Conservation (phyloP, 1,284 basidiomycete species). For the Ceratobasidium sp. region DNA sequence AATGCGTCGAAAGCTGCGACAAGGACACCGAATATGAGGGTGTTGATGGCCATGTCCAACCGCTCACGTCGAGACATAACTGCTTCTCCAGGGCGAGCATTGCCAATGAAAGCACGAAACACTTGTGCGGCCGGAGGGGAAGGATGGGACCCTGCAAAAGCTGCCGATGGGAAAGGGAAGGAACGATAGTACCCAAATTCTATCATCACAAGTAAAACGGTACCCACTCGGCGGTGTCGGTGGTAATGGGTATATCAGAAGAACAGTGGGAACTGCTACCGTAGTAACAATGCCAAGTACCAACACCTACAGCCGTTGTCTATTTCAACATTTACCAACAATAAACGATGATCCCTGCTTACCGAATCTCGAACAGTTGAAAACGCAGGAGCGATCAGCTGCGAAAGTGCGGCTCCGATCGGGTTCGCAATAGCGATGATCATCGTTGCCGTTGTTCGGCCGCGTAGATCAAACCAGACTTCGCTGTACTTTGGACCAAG, state of each 20-base stretch:
- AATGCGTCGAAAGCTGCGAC: conserved; percentile 72
- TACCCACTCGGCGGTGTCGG: conserved; percentile 80
- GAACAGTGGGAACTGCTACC: conserved; percentile 67
- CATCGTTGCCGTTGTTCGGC: conserved; percentile 85
- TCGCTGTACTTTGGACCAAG: conserved; percentile 79
- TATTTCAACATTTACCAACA: not conserved
- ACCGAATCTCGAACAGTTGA: conserved; percentile 72
- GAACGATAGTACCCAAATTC: conserved; percentile 4
- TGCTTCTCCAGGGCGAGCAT: conserved; percentile 61
- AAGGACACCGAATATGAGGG: conserved; percentile 72
- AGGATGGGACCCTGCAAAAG: conserved; percentile 73
- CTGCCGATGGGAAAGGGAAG: conserved; percentile 57
- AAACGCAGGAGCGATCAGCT: conserved; percentile 76
- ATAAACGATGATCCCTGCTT: conserved; percentile 52
- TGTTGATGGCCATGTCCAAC: conserved; percentile 74
- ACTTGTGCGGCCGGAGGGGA: conserved; percentile 70
- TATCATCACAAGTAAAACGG: not conserved
- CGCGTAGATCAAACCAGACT: conserved; percentile 80
- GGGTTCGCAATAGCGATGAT: conserved; percentile 78
- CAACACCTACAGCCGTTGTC: conserved; percentile 67
- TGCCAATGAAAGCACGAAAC: conserved; percentile 69
- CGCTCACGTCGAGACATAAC: conserved; percentile 75
- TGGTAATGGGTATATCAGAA: conserved; percentile 71
- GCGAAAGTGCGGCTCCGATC: conserved; percentile 72
- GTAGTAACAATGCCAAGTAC: conserved; percentile 79